Conservation (phyloP, 495 filamentous ascomycete species). For the Trichoderma asperelloides region DNA sequence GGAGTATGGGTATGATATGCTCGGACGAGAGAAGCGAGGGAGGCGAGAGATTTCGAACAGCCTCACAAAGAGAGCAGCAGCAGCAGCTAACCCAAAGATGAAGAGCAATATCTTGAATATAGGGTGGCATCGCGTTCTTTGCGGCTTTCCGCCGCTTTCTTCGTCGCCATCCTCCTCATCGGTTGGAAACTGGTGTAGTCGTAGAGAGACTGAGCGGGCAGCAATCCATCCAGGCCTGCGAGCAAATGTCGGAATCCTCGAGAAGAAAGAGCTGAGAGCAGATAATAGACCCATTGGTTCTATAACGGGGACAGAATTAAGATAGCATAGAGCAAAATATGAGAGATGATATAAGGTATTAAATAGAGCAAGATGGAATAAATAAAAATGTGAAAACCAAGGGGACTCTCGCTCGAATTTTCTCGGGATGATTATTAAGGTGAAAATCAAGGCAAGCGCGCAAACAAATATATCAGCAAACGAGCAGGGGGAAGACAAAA, state of each 20-base stretch:
- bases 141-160: not conserved
- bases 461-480: no score
- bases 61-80: not conserved
- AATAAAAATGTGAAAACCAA: no score
- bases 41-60: not conserved
- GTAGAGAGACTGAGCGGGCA: not conserved
- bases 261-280: not conserved
- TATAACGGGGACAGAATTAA: no score
- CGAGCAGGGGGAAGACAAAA: no score
- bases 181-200: not conserved
- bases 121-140: not conserved
- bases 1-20: not conserved
- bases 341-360: no score
- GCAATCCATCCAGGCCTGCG: slow-evolving; percentile 1
- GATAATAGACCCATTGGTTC: not conserved
- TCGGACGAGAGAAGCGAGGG: not conserved
- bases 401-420: no score
- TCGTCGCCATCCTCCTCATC: not conserved
- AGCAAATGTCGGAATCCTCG: not conserved
- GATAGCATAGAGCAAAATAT: no score
- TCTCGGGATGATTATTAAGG: no score
- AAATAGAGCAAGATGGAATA: no score
- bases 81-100: not conserved
- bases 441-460: no score
- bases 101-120: not conserved